Percentiles rank a stretch among this genome's conserved stretches.
phyloP scores from a whole-genome alignment of 148 eudicot genomes.

The Amaranthus palmeri region DNA sequence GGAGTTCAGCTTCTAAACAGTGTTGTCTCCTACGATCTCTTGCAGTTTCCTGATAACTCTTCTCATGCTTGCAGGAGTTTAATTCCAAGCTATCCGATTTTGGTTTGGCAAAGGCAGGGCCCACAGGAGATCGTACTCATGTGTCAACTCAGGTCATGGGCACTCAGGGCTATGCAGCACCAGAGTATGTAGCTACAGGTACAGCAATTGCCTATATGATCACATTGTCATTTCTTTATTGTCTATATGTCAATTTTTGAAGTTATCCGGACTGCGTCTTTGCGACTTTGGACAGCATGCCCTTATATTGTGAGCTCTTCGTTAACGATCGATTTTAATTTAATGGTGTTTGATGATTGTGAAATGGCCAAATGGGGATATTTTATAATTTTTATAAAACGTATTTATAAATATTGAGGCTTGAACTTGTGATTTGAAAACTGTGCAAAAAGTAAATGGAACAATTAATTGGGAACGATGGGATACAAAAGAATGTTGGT shows the following conservation, averaged over 20 bases:
- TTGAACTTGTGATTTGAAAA: too few species aligned
- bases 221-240: background rate
- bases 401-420: too few species aligned
- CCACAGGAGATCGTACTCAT: slow-evolving; percentile 70
- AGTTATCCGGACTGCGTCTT: background rate
- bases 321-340: background rate
- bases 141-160: slow-evolving; percentile 85
- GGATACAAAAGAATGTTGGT: too few species aligned
- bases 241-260: background rate
- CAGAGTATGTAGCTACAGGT: slow-evolving; percentile 78
- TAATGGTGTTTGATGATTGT: background rate
- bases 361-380: background rate
- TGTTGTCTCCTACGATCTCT: background rate
- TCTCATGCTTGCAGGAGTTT: slow-evolving; percentile 41
- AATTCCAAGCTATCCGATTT: slow-evolving; percentile 71
- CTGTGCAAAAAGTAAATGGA: too few species aligned
- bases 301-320: background rate
- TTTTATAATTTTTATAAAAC: too few species aligned
- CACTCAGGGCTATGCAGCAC: slow-evolving; percentile 78
- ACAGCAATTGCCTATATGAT: background rate
- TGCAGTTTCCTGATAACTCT: slow-evolving; percentile 9
- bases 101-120: slow-evolving; percentile 76
- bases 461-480: too few species aligned
- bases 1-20: background rate
- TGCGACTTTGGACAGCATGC: background rate